Evolutionary conservation across 192 early-diverging fungal species (phyloP), one percentile per base, ranked within the genome.

Genomic region (Funneliformis geosporum): DNA sequence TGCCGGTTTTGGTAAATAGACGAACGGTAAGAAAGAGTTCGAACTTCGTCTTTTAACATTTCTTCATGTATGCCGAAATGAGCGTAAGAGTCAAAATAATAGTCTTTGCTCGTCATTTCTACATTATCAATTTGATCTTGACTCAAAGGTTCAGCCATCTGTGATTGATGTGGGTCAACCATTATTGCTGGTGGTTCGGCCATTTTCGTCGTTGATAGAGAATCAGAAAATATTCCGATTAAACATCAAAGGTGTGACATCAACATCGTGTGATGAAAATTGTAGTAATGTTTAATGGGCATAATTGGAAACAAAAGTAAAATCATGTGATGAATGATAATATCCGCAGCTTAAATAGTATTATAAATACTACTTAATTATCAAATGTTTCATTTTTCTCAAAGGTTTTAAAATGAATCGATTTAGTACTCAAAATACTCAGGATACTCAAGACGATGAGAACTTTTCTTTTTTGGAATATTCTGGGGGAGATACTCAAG

Each of bases 1-100:
- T 89, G 87, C 80, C 93, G 93, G 88, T 96, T 96, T 73, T 92
- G 83, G 86, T 94, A 95, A 33, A 95, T 90, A 70, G 92, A 94
- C 72, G 93, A 90, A 67, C 94, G 89, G 85, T 95, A 96, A 46
- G 88, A 87, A 67, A 94, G 90, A 16, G 95, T 96, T 38, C 94
- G 89, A 59, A 95, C 92, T 59, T 84, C 80, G 76, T 95, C 94
- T 82, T 96, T 95, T 64, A 96, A 82, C 95, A 96, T 96, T 73
- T 92, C 90, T 87, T 82, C 84, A 76, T 76, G 72, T 86, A 83
- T 88, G 91, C 95, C 95, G 87, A 97, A 98, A 91, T 98, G 97
- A 59, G 98, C 96, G 88, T 98, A 99, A 65, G 97, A 98, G 89
- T 99, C 98, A 90, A 99, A 99, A 93, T 99, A 99, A 87, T 98